Conservation (phyloP, 1,139 yeast species). For the Yamadazyma dendronema region DNA sequence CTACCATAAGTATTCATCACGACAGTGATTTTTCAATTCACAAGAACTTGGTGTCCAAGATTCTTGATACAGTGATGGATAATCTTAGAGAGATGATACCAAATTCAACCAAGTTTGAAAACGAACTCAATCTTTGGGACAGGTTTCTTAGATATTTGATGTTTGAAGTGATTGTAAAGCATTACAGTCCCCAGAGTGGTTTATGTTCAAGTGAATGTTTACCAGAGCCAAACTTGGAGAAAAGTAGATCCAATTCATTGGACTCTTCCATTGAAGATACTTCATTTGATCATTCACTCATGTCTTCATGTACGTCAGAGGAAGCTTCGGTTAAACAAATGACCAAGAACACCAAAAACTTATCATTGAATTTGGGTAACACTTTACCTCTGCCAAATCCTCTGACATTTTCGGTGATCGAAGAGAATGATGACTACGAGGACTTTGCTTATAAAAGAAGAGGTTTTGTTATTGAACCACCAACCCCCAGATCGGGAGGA, state of each 20-base stretch:
- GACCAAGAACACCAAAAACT: slow-evolving; percentile 9
- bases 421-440: slow-evolving; percentile 10
- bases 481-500: slow-evolving; percentile 12
- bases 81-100: slow-evolving; percentile 11
- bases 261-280: slow-evolving; percentile 7
- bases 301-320: slow-evolving; percentile 4
- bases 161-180: slow-evolving; percentile 12
- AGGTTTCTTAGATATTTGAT: slow-evolving; percentile 13
- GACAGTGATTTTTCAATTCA: slow-evolving; percentile 13
- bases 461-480: slow-evolving; percentile 16
- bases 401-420: slow-evolving; percentile 10
- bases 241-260: slow-evolving; percentile 5
- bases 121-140: slow-evolving; percentile 11
- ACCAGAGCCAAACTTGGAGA: slow-evolving; percentile 16
- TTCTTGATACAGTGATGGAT: slow-evolving; percentile 15
- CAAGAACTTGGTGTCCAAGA: slow-evolving; percentile 10
- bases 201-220: slow-evolving; percentile 8
- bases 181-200: slow-evolving; percentile 10
- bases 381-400: slow-evolving; percentile 3
- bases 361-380: slow-evolving; percentile 6
- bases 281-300: slow-evolving; percentile 5
- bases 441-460: slow-evolving; percentile 10
- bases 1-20: slow-evolving; percentile 10
- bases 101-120: slow-evolving; percentile 2
- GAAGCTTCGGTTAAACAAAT: slow-evolving; percentile 5